A percentile compares a stretch with the other conserved stretches of the same genome.
Evolutionary conservation across 805 yeast species (phyloP).

Genomic region (Lachancea kluyveri): DNA sequence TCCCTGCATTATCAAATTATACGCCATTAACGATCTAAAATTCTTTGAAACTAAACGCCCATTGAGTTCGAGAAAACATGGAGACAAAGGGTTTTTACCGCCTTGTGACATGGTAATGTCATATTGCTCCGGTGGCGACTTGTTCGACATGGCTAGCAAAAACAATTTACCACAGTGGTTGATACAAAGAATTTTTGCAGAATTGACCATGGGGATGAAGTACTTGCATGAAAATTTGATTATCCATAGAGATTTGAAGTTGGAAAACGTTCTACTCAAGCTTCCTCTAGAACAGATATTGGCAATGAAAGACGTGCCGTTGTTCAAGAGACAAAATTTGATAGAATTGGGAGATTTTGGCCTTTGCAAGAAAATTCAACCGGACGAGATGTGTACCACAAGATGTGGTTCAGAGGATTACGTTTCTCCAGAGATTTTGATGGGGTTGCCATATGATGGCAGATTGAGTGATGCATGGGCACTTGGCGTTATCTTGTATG

Average conservation of each 20-base stretch:
- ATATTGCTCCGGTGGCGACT: conserved; percentile 79
- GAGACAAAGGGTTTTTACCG: conserved; percentile 21
- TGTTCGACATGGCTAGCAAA: conserved; percentile 59
- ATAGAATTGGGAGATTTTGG: conserved; percentile 85
- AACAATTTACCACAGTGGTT: conserved; percentile 41
- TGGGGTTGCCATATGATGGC: conserved; percentile 92
- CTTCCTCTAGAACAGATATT: conserved; percentile 31
- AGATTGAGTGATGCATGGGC: conserved; percentile 92
- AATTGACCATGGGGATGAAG: conserved; percentile 59
- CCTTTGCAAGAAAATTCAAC: conserved; percentile 62
- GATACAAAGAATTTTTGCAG: conserved; percentile 60
- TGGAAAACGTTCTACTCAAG: conserved; percentile 71
- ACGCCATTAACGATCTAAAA: conserved; percentile 38
- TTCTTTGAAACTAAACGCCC: conserved; percentile 25
- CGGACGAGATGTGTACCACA: conserved; percentile 62
- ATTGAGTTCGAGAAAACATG: conserved; percentile 12
- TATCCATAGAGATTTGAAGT: conserved; percentile 87
- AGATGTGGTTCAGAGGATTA: conserved; percentile 97
- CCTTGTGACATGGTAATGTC: conserved; percentile 56
- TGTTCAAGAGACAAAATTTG: conserved; percentile 22
- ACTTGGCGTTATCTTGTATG: conserved; percentile 82
- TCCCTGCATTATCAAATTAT: conserved; percentile 61
- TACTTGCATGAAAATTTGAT: conserved; percentile 64
- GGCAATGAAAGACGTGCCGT: conserved; percentile 14
- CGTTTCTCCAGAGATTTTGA: conserved; percentile 86